Evolutionary conservation across 345 rosid genomes (phyloP).

Genomic region (Erysimum cheiranthoides): DNA sequence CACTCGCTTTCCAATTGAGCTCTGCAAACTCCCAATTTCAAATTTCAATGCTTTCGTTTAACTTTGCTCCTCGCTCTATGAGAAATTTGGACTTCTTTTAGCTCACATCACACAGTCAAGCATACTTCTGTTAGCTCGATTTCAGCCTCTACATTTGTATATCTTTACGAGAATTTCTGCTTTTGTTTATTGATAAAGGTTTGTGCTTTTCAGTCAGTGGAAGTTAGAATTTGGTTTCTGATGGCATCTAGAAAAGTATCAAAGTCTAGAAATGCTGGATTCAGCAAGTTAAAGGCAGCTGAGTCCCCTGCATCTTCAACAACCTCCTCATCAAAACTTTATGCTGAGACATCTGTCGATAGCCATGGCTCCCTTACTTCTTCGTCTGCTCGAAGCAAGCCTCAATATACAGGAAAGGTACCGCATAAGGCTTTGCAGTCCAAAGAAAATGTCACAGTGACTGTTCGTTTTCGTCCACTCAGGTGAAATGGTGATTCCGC

Average conservation of each 20-base stretch:
- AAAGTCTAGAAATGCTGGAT: slow-evolving; percentile 57
- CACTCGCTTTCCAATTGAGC: slow-evolving; percentile 8
- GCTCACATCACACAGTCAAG: neutral
- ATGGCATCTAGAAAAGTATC: slow-evolving; percentile 74
- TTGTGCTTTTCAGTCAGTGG: slow-evolving; percentile 31
- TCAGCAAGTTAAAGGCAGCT: slow-evolving; percentile 52
- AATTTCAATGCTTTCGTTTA: neutral
- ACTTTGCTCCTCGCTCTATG: neutral
- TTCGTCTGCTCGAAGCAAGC: slow-evolving; percentile 80
- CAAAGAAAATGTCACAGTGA: slow-evolving; percentile 91
- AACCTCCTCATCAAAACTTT: slow-evolving; percentile 75
- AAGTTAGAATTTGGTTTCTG: slow-evolving; percentile 43
- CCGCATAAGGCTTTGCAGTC: slow-evolving; percentile 53
- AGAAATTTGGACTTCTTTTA: neutral
- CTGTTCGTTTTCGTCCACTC: slow-evolving; percentile 94
- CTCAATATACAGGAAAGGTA: slow-evolving; percentile 37
- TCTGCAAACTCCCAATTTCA: neutral
- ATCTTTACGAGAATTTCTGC: too few relatives aligned
- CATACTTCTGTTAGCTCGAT: too few relatives aligned
- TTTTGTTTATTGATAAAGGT: slow-evolving; percentile 7
- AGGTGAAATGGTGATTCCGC: slow-evolving; percentile 56
- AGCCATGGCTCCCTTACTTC: slow-evolving; percentile 88
- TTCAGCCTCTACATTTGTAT: too few relatives aligned
- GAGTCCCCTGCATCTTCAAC: slow-evolving; percentile 78
- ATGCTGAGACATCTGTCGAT: slow-evolving; percentile 67